Evolutionary conservation across 2,329 filamentous ascomycete species (phyloP).

Genomic region (Phoma sp.): DNA sequence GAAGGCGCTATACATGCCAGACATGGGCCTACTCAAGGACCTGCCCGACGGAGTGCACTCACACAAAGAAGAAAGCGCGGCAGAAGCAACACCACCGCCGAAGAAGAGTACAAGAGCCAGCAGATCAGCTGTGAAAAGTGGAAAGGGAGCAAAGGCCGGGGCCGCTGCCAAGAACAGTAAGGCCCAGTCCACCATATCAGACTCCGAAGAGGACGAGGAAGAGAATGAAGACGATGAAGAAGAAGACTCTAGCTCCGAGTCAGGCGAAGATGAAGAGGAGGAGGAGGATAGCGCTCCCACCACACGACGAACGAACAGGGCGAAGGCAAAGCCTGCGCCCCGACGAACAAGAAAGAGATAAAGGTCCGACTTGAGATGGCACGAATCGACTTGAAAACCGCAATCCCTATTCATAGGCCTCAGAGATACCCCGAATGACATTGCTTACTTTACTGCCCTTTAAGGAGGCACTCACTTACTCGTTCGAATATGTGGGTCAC

Average conservation of each 20-base stretch:
- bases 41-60: slow-evolving; percentile 34
- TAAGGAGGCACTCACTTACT: slow-evolving; percentile 3
- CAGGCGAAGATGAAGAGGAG: slow-evolving; percentile 30
- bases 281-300: slow-evolving; percentile 42
- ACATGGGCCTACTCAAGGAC: slow-evolving; percentile 42
- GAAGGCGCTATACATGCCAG: slow-evolving; percentile 40
- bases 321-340: slow-evolving; percentile 31
- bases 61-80: slow-evolving; percentile 36
- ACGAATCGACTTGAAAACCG: not conserved
- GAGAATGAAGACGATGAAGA: slow-evolving; percentile 42
- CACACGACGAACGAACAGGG: slow-evolving; percentile 41
- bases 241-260: slow-evolving; percentile 39
- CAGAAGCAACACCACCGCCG: slow-evolving; percentile 38
- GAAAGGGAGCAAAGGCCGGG: slow-evolving; percentile 30
- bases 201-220: slow-evolving; percentile 51
- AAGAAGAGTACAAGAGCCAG: slow-evolving; percentile 39
- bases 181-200: slow-evolving; percentile 39
- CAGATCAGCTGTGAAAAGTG: slow-evolving; percentile 30
- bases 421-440: slow-evolving; percentile 10
- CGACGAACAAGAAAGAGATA: slow-evolving; percentile 40
- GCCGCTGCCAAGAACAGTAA: slow-evolving; percentile 37
- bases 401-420: not conserved
- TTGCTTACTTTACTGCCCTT: not conserved
- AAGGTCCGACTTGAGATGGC: not conserved
- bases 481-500: not conserved